Base-by-base conservation (phyloP, 495 filamentous ascomycete species). In the Astrocystis sublimbata region DNA sequence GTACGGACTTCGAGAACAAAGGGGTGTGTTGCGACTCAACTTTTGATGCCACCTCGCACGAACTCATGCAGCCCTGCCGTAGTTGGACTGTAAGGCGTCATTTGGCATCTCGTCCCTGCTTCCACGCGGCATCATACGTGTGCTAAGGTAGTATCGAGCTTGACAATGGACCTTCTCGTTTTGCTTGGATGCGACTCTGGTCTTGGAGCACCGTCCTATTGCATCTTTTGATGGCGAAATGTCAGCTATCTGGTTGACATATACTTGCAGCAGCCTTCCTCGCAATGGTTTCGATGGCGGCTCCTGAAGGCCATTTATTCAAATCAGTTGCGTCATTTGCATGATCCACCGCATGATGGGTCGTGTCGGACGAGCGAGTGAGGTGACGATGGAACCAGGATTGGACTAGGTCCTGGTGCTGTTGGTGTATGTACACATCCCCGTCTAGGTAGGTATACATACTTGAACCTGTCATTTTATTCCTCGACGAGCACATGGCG, bases 21-120 rank as follows among this genome's bases (percentile, higher is more conserved):
- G n/a, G n/a, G n/a, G n/a, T n/a, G n/a, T n/a, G n/a, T n/a, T n/a
- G n/a, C n/a, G n/a, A n/a, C n/a, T n/a, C n/a, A n/a, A n/a, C n/a
- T 12, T 13, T 21, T 13, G 21, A 57, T 57, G 24, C 24, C 54
- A 57, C 54, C 54, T 57, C 35, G 23, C 15, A 31, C 38, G 38
- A 35, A 42, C 28, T 56, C n/a, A 56, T 56, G 52, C 54, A 57
- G 54, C 54, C 54, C 40, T 57, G 54, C 54, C 38, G 17, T 19
- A 42, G 54, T 3, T 57, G 6, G 24, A 30, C 15, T 15, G 46
- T 12, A 30, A n/a, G 31, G 35, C 19, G 13, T 19, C n/a, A 38
- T 42, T 56, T 56, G 36, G n/a, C 36, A 38, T 38, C 24, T 26
- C 8, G 52, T 41, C 52, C 52, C 52, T 42, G 52, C 35, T 42